These are phyloP conservation scores for Claviceps spartinae DNA, from an alignment of 2,329 filamentous ascomycete genomes.

Conservation along the genomic window DNA sequence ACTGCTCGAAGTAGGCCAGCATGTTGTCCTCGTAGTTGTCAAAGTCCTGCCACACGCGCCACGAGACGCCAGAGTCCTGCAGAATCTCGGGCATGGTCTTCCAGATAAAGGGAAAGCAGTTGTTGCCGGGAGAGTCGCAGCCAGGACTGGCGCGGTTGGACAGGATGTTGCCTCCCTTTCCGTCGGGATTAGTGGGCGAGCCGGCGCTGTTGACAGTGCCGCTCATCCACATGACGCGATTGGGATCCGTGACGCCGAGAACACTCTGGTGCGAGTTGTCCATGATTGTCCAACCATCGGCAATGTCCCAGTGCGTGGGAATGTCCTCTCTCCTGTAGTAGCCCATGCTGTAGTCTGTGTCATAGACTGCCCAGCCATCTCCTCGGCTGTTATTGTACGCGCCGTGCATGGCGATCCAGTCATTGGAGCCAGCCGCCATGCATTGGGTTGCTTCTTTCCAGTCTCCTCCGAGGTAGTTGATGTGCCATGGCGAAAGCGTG, in stretches of 20 bases:
- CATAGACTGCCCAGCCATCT: conserved; percentile 30
- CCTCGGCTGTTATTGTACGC: conserved; percentile 35
- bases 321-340: conserved; percentile 37
- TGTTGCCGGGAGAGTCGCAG: conserved; percentile 28
- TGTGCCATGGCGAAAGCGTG: conserved; percentile 33
- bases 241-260: conserved; percentile 29
- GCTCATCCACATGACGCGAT: conserved; percentile 22
- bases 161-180: conserved; percentile 31
- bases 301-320: conserved; percentile 39
- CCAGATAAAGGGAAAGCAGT: conserved; percentile 39
- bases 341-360: conserved; percentile 22
- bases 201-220: conserved; percentile 37
- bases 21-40: conserved; percentile 41
- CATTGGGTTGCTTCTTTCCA: conserved; percentile 37
- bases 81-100: conserved; percentile 35
- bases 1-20: conserved; percentile 26
- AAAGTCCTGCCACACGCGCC: conserved; percentile 35
- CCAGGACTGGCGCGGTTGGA: conserved; percentile 7
- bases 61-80: conserved; percentile 32
- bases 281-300: conserved; percentile 35
- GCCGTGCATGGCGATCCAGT: conserved; percentile 36
- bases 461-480: conserved; percentile 35
- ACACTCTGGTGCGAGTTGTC: conserved; percentile 10
- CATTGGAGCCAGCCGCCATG: conserved; percentile 35
- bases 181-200: conserved; percentile 12